Conservation (phyloP, 768 basidiomycete genomes). For the Lactifluus echinatus region DNA sequence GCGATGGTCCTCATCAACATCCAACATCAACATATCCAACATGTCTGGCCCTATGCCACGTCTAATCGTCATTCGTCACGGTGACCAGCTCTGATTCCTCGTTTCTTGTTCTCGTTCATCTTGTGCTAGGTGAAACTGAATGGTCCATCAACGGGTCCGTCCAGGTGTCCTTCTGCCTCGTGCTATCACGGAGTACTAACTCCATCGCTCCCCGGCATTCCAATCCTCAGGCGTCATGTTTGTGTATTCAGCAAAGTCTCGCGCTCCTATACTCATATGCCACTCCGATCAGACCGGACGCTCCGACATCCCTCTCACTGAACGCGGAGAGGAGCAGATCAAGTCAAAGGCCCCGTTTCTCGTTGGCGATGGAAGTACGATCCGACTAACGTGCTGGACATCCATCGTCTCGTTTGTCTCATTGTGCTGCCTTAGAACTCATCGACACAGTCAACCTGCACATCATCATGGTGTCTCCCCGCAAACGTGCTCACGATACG, state of each 20-base stretch:
- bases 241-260: constrained; percentile 20
- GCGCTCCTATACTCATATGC: constrained; percentile 4
- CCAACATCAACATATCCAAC: not conserved
- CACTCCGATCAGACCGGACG: constrained; percentile 59
- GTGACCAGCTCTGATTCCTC: constrained; percentile 23
- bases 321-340: constrained; percentile 63
- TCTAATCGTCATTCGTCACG: constrained; percentile 48
- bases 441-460: constrained; percentile 76
- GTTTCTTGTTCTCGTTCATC: not conserved
- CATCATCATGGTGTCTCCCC: constrained; percentile 77
- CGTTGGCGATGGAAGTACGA: constrained; percentile 71
- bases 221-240: constrained; percentile 66
- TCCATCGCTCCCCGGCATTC: not conserved
- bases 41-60: constrained; percentile 34
- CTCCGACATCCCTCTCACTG: constrained; percentile 81
- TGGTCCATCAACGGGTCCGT: constrained; percentile 83
- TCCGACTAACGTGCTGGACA: too few relatives aligned
- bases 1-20: not conserved
- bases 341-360: constrained; percentile 52
- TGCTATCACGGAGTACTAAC: not conserved
- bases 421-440: constrained; percentile 36
- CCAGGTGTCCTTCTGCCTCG: not conserved
- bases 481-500: constrained; percentile 75
- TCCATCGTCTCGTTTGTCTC: not conserved
- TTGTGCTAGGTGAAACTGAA: constrained; percentile 71